Conservation (phyloP, 768 basidiomycete genomes). For the Boletellus emodensis region DNA sequence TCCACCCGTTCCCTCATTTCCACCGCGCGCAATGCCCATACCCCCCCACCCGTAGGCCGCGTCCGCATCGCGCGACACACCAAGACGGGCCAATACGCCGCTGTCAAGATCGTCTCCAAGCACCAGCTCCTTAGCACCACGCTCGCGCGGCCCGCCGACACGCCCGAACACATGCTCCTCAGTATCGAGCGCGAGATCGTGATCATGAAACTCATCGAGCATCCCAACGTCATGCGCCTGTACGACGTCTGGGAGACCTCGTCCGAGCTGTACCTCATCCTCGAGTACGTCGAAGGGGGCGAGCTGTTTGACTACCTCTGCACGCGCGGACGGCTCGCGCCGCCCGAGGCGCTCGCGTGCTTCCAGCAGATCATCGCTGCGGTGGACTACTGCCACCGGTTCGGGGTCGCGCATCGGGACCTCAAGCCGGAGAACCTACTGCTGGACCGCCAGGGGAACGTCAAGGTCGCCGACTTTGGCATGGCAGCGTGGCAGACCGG, state of each 20-base stretch:
- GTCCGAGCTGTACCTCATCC: constrained; percentile 81
- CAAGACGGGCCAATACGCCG: constrained; percentile 86
- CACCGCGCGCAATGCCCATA: not conserved
- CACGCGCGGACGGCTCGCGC: constrained; percentile 65
- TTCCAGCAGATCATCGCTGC: constrained; percentile 94
- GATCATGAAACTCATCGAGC: constrained; percentile 95
- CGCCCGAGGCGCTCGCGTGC: constrained; percentile 72
- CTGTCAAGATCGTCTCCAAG: constrained; percentile 93
- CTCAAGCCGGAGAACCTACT: constrained; percentile 93
- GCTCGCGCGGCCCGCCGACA: constrained; percentile 52
- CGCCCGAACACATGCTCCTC: constrained; percentile 72
- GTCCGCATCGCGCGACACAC: constrained; percentile 86
- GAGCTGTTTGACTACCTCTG: constrained; percentile 94
- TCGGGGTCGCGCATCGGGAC: constrained; percentile 92
- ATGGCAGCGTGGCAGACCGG: constrained; percentile 90
- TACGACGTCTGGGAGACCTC: constrained; percentile 98
- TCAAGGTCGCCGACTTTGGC: constrained; percentile 97
- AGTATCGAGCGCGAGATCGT: constrained; percentile 92
- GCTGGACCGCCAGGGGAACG: constrained; percentile 74
- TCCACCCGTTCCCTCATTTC: not conserved
- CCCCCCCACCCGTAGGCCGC: constrained; percentile 69
- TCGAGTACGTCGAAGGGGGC: constrained; percentile 93
- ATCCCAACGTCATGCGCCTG: constrained; percentile 90
- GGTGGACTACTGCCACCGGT: constrained; percentile 89
- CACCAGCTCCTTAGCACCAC: constrained; percentile 58